phyloP scores from a whole-genome alignment of 2,329 filamentous ascomycete genomes.

The Xylaria multiplex region DNA sequence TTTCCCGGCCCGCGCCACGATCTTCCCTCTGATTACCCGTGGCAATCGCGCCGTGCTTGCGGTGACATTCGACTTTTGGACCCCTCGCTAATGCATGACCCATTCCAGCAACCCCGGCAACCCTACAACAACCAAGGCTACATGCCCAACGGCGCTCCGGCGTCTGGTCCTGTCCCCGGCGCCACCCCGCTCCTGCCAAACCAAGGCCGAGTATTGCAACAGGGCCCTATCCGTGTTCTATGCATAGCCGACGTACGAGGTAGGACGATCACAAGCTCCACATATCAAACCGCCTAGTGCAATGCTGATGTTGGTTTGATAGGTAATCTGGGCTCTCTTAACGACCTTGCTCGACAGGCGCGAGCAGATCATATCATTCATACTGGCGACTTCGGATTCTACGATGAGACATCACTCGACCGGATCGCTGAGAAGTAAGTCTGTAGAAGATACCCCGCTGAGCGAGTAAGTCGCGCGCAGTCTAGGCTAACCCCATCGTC shows the following conservation, averaged over 20 bases:
- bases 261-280: constrained; percentile 50
- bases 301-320: constrained; percentile 38
- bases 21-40: background rate
- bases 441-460: background rate
- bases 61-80: constrained; percentile 38
- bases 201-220: constrained; percentile 73
- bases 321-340: constrained; percentile 96
- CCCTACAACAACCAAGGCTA: constrained; percentile 64
- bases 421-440: constrained; percentile 97
- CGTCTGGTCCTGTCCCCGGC: constrained; percentile 62
- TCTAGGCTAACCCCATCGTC: constrained; percentile 22
- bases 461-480: background rate
- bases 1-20: constrained; percentile 3
- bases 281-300: constrained; percentile 16
- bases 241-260: constrained; percentile 79
- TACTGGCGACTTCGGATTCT: constrained; percentile 99
- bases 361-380: constrained; percentile 98
- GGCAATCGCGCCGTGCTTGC: constrained; percentile 23
- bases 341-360: constrained; percentile 94
- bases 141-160: constrained; percentile 70
- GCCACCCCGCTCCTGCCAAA: constrained; percentile 73
- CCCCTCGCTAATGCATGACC: constrained; percentile 34
- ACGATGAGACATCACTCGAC: constrained; percentile 94
- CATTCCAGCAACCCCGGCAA: constrained; percentile 51
- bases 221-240: constrained; percentile 72